phyloP scores from a whole-genome alignment of 192 early-diverging fungal genomes.

The Backusella parvicylindrica region DNA sequence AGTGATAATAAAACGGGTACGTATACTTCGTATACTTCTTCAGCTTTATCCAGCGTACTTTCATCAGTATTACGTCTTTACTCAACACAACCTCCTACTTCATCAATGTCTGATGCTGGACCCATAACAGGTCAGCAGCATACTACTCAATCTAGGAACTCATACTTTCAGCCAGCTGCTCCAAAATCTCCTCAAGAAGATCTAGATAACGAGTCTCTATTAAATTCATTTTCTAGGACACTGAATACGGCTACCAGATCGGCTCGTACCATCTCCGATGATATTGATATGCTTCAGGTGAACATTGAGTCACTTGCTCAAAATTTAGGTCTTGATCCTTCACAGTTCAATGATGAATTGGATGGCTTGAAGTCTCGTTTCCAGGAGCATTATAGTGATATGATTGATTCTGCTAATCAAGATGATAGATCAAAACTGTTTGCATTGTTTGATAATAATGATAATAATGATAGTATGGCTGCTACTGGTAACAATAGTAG shows the following conservation, averaged over 20 bases:
- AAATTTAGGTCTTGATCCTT: slow-evolving; percentile 21
- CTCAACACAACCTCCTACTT: slow-evolving; percentile 1
- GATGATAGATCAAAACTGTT: background rate
- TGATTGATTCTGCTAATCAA: background rate
- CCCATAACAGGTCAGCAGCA: background rate
- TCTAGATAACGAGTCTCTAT: background rate
- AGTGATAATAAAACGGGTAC: background rate
- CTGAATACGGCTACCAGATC: slow-evolving; percentile 20
- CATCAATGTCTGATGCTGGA: background rate
- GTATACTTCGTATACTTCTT: background rate
- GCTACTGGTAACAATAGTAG: background rate
- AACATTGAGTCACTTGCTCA: slow-evolving; percentile 21
- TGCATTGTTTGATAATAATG: too few species aligned
- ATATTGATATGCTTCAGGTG: slow-evolving; percentile 20
- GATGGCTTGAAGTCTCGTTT: background rate
- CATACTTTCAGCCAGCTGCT: background rate
- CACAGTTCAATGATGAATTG: slow-evolving; percentile 15
- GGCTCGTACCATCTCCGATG: slow-evolving; percentile 22
- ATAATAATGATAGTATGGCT: too few species aligned
- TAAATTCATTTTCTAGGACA: slow-evolving; percentile 13
- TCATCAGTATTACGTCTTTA: slow-evolving; percentile 8
- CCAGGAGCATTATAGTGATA: slow-evolving; percentile 6
- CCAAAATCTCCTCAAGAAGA: background rate
- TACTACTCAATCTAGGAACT: background rate
- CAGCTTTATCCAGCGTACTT: slow-evolving; percentile 2